Conservation (phyloP, 129 eudicot genomes). For the Flaveria trinervia region DNA sequence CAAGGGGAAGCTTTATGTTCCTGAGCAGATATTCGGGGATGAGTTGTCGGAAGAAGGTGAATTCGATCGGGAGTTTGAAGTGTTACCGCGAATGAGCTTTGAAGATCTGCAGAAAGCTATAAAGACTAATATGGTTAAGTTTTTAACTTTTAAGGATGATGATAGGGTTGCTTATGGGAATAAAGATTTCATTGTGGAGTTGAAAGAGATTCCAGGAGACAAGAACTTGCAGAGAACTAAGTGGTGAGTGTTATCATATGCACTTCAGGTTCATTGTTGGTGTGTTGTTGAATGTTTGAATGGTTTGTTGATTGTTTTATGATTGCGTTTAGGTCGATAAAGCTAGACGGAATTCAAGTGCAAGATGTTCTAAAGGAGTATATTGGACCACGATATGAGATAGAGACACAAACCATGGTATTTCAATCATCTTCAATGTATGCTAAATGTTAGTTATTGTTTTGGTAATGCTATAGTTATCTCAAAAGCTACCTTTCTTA, state of each 20-base stretch:
- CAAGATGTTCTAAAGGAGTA: constrained; percentile 55
- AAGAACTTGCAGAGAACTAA: constrained; percentile 73
- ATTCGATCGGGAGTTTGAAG: constrained; percentile 49
- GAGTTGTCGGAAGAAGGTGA: constrained; percentile 74
- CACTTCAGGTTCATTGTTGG: not conserved
- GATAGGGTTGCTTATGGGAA: constrained; percentile 28
- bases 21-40: constrained; percentile 70
- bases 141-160: constrained; percentile 61
- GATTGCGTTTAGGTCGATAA: constrained; percentile 59
- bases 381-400: constrained; percentile 69
- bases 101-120: constrained; percentile 56
- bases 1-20: constrained; percentile 89
- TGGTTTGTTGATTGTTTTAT: constrained; percentile 23
- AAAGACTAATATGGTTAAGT: constrained; percentile 54
- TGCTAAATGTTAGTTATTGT: not conserved
- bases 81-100: constrained; percentile 62
- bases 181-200: constrained; percentile 66
- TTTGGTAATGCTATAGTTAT: not conserved
- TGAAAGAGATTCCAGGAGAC: constrained; percentile 84
- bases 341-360: constrained; percentile 49
- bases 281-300: constrained; percentile 19
- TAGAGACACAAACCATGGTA: constrained; percentile 76
- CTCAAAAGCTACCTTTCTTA: not conserved
- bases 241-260: constrained; percentile 51
- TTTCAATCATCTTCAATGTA: constrained; percentile 4